phyloP scores from a whole-genome alignment of 2,329 filamentous ascomycete species.

The Phoma sp. region DNA sequence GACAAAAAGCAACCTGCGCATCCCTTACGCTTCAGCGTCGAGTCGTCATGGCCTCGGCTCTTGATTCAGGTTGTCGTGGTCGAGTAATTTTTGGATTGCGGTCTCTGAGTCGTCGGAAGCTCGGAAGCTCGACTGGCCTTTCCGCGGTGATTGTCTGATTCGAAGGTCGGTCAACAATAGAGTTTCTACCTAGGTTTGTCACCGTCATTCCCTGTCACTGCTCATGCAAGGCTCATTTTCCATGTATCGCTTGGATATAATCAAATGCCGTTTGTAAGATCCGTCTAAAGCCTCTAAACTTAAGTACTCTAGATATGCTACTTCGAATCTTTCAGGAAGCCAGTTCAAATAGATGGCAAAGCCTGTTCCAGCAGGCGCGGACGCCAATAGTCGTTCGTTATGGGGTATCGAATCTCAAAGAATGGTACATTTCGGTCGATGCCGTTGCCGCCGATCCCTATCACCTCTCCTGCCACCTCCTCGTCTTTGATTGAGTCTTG shows the following conservation, averaged over 20 bases:
- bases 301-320: conserved; percentile 18
- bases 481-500: conserved; percentile 13
- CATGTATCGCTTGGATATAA: conserved; percentile 7
- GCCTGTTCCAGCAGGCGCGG: conserved; percentile 34
- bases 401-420: conserved; percentile 35
- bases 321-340: background rate
- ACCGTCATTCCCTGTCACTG: background rate
- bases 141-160: conserved; percentile 2
- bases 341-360: conserved; percentile 1
- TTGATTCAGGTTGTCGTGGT: conserved; percentile 9
- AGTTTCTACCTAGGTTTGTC: conserved; percentile 4
- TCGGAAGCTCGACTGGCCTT: conserved; percentile 1
- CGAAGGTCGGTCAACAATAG: background rate
- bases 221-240: background rate
- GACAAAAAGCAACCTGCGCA: background rate
- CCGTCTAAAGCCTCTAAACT: conserved; percentile 31
- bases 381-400: conserved; percentile 22
- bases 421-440: conserved; percentile 36
- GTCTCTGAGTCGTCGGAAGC: background rate
- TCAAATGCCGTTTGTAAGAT: conserved; percentile 27
- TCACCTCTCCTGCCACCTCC: conserved; percentile 12
- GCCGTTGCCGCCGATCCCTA: conserved; percentile 18
- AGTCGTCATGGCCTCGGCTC: background rate
- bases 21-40: conserved; percentile 1
- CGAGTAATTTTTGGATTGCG: conserved; percentile 11